phyloP scores from a whole-genome alignment of 1,284 basidiomycete species.

The Jaminaea rosea region DNA sequence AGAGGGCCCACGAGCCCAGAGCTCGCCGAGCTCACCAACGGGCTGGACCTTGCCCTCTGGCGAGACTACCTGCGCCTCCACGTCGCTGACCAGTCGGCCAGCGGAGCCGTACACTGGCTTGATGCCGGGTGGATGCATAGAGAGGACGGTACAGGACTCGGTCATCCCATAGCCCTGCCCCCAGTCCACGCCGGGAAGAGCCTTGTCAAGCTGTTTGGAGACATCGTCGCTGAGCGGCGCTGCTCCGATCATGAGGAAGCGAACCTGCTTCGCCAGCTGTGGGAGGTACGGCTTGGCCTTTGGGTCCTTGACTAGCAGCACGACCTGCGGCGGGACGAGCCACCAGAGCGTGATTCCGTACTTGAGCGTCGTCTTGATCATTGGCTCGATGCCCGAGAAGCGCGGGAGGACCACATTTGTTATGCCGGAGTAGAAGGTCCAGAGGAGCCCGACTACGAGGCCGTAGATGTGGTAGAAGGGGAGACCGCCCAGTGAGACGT shows the following conservation, averaged over 20 bases:
- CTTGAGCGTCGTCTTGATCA: conserved; percentile 31
- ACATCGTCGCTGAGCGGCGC: conserved; percentile 32
- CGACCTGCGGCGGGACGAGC: conserved; percentile 16
- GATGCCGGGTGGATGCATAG: background rate
- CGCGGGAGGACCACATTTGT: conserved; percentile 21
- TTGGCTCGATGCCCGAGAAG: conserved; percentile 32
- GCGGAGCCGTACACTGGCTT: conserved; percentile 2
- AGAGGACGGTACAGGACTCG: conserved; percentile 17
- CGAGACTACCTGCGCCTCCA: conserved; percentile 30
- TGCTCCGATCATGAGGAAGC: conserved; percentile 35
- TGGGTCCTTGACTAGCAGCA: conserved; percentile 15
- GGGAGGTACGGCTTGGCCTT: conserved; percentile 11
- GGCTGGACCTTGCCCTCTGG: conserved; percentile 33
- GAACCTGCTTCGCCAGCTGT: conserved; percentile 15
- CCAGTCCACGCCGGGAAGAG: conserved; percentile 27
- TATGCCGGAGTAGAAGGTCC: conserved; percentile 11
- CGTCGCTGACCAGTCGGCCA: conserved; percentile 16
- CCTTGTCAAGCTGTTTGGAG: conserved; percentile 18
- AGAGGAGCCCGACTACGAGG: conserved; percentile 10
- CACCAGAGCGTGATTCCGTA: conserved; percentile 15
- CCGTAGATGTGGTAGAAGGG: conserved; percentile 30
- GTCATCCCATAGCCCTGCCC: conserved; percentile 31
- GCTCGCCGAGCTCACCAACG: conserved; percentile 46
- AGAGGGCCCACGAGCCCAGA: conserved; percentile 49
- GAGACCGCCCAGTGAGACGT: conserved; percentile 27